A percentile compares a stretch with the other conserved stretches of the same genome.
Evolutionary conservation across 1,139 yeast genomes (phyloP).

Genomic region (Pichia sp.): DNA sequence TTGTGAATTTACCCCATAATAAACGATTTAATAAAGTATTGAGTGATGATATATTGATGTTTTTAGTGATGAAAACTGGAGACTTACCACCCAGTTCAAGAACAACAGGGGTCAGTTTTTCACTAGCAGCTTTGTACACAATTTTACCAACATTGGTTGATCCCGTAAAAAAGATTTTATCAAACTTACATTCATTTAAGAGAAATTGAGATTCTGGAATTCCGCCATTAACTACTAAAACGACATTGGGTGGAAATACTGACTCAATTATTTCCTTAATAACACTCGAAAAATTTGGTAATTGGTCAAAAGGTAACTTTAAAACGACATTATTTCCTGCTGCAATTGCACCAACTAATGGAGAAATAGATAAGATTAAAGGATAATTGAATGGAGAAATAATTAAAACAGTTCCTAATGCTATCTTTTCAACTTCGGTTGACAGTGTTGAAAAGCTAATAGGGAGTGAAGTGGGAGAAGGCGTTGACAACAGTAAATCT

Average conservation of each 20-base stretch:
- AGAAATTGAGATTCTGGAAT: conserved; percentile 63
- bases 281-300: conserved; percentile 56
- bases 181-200: conserved; percentile 56
- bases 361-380: conserved; percentile 52
- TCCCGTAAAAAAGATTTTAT: conserved; percentile 86
- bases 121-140: conserved; percentile 77
- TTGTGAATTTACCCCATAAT: conserved; percentile 71
- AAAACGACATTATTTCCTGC: conserved; percentile 80
- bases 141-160: conserved; percentile 69
- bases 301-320: conserved; percentile 67
- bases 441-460: conserved; percentile 41
- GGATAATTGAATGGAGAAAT: conserved; percentile 91
- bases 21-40: conserved; percentile 56
- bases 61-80: conserved; percentile 65
- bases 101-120: conserved; percentile 70
- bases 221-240: conserved; percentile 69
- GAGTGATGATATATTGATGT: conserved; percentile 37
- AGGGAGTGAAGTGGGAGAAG: conserved; percentile 41
- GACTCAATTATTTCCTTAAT: conserved; percentile 50
- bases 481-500: conserved; percentile 57
- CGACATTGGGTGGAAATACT: conserved; percentile 46
- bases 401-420: conserved; percentile 71
- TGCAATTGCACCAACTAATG: conserved; percentile 77
- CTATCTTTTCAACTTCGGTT: conserved; percentile 54
- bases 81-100: conserved; percentile 94